Base-by-base conservation (phyloP, 768 basidiomycete genomes). In the Steccherinum ochraceum region DNA sequence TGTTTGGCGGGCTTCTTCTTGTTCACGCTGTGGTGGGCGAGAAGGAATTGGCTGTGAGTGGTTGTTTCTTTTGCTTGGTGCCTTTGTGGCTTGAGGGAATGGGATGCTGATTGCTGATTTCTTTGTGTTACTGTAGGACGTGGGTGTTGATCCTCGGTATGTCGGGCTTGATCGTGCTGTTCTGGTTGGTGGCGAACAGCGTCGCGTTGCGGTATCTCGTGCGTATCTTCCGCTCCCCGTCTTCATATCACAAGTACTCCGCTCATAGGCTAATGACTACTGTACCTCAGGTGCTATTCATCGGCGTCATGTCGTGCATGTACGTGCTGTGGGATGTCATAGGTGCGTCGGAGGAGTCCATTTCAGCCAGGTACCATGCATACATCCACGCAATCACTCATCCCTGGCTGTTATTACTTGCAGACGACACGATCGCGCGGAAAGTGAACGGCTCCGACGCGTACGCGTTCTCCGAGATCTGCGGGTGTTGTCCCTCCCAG, bases 361-460 rank as follows among this genome's bases (percentile, higher is more conserved):
- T n/a, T n/a, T n/a, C n/a, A n/a, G n/a, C n/a, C n/a, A n/a, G 24
- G 12, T n/a, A 16, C 4, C 10, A 41, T 35, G 19, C 43, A n/a
- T 46, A 18, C 23, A 10, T 24, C n/a, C n/a, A n/a, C n/a, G 24
- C n/a, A 26, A 5, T 16, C 11, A 3, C 19, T 23, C n/a, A 16
- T 10, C 5, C 24, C 11, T n/a, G 46, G 45, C 26, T 2, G 49
- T 11, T 10, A 10, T 43, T 11, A 10, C 20, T 26, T 46, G 18
- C 59, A 86, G 92, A 91, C 64, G 90, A 93, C 59, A 93, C 90
- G 11, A 79, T 92, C 46, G 79, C 83, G 2, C 75, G 89, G 43
- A 91, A 91, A 65, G 81, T 89, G 54, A 93, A 93, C 58, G 76
- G 78, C n/a, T 89, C 87, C 16, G 93, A 95, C 60, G 93, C 93